Conservation (phyloP, 805 yeast species). For the Saccharomycopsis malanga region DNA sequence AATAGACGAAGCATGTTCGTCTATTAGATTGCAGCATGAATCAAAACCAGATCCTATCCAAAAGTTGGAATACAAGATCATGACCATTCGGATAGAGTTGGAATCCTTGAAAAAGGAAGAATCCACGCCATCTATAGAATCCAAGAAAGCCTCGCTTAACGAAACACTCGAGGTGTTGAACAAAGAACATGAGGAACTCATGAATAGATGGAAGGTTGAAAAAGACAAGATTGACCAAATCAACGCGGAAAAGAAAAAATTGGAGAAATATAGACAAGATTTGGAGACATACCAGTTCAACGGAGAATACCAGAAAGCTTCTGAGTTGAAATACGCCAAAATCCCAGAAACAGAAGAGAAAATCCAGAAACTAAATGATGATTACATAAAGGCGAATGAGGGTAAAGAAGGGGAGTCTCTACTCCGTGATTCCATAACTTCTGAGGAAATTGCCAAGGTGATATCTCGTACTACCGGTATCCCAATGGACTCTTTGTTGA, state of each 20-base stretch:
- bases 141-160: conserved; percentile 60
- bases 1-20: conserved; percentile 96
- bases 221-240: conserved; percentile 67
- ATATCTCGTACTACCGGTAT: conserved; percentile 94
- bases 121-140: conserved; percentile 73
- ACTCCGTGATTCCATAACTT: conserved; percentile 85
- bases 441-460: conserved; percentile 90
- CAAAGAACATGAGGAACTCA: conserved; percentile 61
- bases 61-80: conserved; percentile 76
- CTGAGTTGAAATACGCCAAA: conserved; percentile 78
- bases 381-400: conserved; percentile 28
- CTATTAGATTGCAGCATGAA: conserved; percentile 88
- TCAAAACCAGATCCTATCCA: conserved; percentile 94
- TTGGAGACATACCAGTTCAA: conserved; percentile 76
- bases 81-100: conserved; percentile 92
- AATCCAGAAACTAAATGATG: conserved; percentile 25
- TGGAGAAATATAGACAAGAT: conserved; percentile 79
- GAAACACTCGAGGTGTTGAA: conserved; percentile 55
- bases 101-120: conserved; percentile 92
- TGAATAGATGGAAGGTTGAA: conserved; percentile 83
- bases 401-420: conserved; percentile 31
- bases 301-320: conserved; percentile 83
- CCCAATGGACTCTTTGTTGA: conserved; percentile 83
- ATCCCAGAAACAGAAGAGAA: conserved; percentile 51
- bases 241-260: conserved; percentile 70